Evolutionary conservation across 2,329 filamentous ascomycete species (phyloP), one percentile per base, ranked within the genome.

Genomic region (Pseudopithomyces maydicus): DNA sequence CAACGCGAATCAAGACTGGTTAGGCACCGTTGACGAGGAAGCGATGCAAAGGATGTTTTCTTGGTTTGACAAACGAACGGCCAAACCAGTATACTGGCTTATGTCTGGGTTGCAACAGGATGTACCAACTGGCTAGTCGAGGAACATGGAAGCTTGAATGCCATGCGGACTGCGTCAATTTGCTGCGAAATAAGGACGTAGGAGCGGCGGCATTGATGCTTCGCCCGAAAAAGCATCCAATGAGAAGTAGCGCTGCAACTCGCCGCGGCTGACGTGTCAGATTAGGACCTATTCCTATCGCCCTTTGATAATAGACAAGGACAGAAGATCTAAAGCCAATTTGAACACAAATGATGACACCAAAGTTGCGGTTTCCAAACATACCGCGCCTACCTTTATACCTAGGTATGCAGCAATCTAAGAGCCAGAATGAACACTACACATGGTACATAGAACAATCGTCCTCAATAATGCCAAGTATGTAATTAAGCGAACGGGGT

Each of bases 21-120:
- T 54, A n/a, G 23, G 36, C 14, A 17, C 12, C 5, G 35, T 42
- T 19, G 52, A 54, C 15, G 52, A 49, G 45, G 23, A 8, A 43
- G 44, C 42, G 14, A 54, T 54, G 52, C n/a, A 48, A 22, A 42
- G 17, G 39, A 49, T 35, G 15, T 54, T 47, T 36, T 15, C 19
- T 17, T 54, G 52, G 52, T 54, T 47, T 22, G 32, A n/a, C 22
- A 8, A 54, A n/a, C 35, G 52, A 47, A 33, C 20, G 14, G 33
- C 43, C 12, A 23, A 54, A 26, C 35, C 43, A 42, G 38, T 35
- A 29, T 47, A 41, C 41, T 54, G 52, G 52, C 47, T 54, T 12
- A 36, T 43, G 35, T 41, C 35, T 15, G 29, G 17, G 15, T 6
- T 32, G 12, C 14, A 32, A 14, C 2, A 23, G 11, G 10, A 26